Evolutionary conservation across 176 grass and related monocot genomes (phyloP).

Genomic region (Aegilops bicornis): DNA sequence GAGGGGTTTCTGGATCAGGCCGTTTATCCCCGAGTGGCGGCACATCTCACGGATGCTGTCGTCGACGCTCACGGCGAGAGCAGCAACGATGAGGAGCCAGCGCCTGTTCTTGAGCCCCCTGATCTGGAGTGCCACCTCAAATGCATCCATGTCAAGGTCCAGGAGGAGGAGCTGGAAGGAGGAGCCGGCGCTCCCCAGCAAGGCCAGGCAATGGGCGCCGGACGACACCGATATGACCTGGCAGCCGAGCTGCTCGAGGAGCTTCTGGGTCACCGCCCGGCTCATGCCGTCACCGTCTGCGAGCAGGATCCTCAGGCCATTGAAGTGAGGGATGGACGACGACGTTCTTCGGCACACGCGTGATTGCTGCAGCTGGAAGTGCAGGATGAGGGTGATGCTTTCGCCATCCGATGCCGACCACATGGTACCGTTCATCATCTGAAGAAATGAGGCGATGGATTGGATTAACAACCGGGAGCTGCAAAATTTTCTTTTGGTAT

Average conservation of each 20-base stretch:
- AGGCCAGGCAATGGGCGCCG: conserved; percentile 54
- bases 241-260: conserved; percentile 80
- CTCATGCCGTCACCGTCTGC: conserved; percentile 25
- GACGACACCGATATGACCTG: conserved; percentile 44
- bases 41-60: conserved; percentile 58
- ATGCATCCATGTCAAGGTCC: conserved; percentile 67
- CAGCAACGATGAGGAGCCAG: conserved; percentile 61
- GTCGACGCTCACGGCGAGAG: conserved; percentile 45
- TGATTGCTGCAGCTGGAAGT: conserved; percentile 6
- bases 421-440: conserved; percentile 37
- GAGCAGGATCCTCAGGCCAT: conserved; percentile 5
- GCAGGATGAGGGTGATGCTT: conserved; percentile 9
- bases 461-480: neutral
- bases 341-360: neutral
- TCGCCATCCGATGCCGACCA: neutral
- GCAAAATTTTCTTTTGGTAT: neutral
- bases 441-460: neutral
- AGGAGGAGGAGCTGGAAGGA: conserved; percentile 73
- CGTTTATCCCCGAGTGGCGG: conserved; percentile 71
- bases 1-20: conserved; percentile 76
- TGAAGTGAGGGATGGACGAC: neutral
- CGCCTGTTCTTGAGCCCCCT: conserved; percentile 53
- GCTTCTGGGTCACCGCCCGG: conserved; percentile 61
- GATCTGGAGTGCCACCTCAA: conserved; percentile 56
- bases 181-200: conserved; percentile 19